Conservation (phyloP, 2,329 filamentous ascomycete genomes). For the Diaporthe vaccinii region DNA sequence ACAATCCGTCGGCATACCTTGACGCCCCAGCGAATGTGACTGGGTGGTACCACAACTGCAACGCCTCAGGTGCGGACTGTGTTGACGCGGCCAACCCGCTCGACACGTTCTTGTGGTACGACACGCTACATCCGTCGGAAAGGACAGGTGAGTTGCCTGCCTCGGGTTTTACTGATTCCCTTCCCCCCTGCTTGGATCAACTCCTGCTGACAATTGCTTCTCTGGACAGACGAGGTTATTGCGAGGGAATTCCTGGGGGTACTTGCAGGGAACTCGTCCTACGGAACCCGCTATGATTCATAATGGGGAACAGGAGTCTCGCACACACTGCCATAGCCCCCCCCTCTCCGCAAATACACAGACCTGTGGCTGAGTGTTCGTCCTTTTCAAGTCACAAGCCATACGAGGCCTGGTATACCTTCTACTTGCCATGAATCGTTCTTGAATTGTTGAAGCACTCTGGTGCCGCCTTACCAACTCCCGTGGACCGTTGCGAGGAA, state of each 20-base stretch:
- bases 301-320: not conserved
- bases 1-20: conserved; percentile 72
- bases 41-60: conserved; percentile 70
- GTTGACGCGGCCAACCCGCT: conserved; percentile 55
- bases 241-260: conserved; percentile 47
- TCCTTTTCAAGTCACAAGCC: too few relatives aligned
- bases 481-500: not conserved
- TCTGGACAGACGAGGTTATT: conserved; percentile 46
- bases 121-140: conserved; percentile 79
- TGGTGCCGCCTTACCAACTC: not conserved
- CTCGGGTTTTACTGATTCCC: too few relatives aligned
- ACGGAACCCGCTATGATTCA: conserved; percentile 39
- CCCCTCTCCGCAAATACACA: not conserved
- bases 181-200: not conserved
- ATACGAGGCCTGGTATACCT: too few relatives aligned
- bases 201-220: not conserved
- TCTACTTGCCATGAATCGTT: not conserved
- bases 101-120: conserved; percentile 78
- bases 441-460: not conserved
- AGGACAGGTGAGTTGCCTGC: conserved; percentile 67
- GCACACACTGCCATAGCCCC: not conserved
- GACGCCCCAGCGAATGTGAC: conserved; percentile 74
- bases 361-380: too few relatives aligned
- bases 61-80: conserved; percentile 51
- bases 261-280: conserved; percentile 44